These are phyloP conservation scores for Pythium rishiriense DNA, from an alignment of 352 stramenopile species.

Conservation along the genomic window DNA sequence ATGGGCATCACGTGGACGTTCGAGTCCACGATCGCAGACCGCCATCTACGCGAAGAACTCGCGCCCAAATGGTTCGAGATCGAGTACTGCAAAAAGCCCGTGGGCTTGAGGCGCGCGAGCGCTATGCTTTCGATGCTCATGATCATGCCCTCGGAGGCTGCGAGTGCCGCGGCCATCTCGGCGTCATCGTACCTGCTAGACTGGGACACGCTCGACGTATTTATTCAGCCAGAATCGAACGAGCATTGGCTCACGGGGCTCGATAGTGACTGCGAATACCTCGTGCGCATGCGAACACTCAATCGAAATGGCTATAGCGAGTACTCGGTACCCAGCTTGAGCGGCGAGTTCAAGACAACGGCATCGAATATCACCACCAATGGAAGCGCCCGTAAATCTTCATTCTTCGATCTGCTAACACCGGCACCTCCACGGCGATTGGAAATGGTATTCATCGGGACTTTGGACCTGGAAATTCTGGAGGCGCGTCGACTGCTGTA, in stretches of 20 bases:
- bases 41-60: slow-evolving; percentile 35
- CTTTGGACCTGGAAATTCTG: slow-evolving; percentile 58
- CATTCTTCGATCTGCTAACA: slow-evolving; percentile 17
- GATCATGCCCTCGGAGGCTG: slow-evolving; percentile 35
- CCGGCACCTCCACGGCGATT: slow-evolving; percentile 4
- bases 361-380: neutral
- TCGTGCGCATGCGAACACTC: slow-evolving; percentile 53
- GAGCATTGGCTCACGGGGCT: slow-evolving; percentile 63
- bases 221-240: slow-evolving; percentile 47
- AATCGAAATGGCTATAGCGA: slow-evolving; percentile 67
- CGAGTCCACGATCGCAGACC: slow-evolving; percentile 31
- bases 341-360: slow-evolving; percentile 49
- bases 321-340: slow-evolving; percentile 50
- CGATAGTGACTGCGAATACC: slow-evolving; percentile 56
- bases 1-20: slow-evolving; percentile 64
- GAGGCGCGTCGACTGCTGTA: slow-evolving; percentile 43
- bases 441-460: slow-evolving; percentile 56
- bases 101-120: slow-evolving; percentile 42
- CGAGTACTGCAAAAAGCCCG: slow-evolving; percentile 63
- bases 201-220: slow-evolving; percentile 49
- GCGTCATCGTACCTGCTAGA: slow-evolving; percentile 48
- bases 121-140: slow-evolving; percentile 56
- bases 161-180: slow-evolving; percentile 26
- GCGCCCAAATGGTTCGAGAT: slow-evolving; percentile 53
- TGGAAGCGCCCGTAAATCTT: neutral